phyloP scores from a whole-genome alignment of 306 rosid species.

The Adenanthera pavonina region DNA sequence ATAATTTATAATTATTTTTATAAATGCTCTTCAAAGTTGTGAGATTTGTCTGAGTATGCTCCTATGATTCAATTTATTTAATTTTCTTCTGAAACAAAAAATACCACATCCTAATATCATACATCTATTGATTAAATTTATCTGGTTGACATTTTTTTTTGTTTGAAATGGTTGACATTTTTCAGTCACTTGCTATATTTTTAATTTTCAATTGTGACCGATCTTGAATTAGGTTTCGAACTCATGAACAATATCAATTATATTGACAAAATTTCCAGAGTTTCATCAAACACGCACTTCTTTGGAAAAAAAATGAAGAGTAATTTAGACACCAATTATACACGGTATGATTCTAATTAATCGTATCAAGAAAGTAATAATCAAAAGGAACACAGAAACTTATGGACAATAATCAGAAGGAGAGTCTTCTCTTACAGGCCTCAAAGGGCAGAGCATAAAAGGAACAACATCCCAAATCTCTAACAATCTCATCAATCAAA shows the following conservation, averaged over 20 bases:
- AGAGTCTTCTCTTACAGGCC: conserved; percentile 82
- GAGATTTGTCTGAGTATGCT: too few species aligned
- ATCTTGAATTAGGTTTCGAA: background rate
- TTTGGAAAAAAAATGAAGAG: background rate
- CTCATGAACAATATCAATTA: background rate
- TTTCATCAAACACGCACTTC: background rate
- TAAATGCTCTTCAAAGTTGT: too few species aligned
- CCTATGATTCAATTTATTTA: too few species aligned
- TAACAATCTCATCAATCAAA: conserved; percentile 70
- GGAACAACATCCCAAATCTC: conserved; percentile 51
- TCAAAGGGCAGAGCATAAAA: conserved; percentile 59
- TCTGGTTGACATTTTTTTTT: background rate
- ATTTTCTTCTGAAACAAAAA: too few species aligned
- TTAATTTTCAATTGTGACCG: background rate
- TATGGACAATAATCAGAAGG: conserved; percentile 49
- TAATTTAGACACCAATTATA: background rate
- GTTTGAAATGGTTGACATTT: background rate
- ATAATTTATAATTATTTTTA: too few species aligned
- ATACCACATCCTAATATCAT: background rate
- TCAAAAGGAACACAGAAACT: background rate
- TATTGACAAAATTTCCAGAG: background rate
- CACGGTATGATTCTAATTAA: background rate
- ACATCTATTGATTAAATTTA: background rate
- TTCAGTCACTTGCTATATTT: background rate
- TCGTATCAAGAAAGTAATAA: background rate